Percentiles rank a stretch among this genome's conserved stretches.
phyloP scores from a whole-genome alignment of 345 rosid species.

The Citropsis articulata region DNA sequence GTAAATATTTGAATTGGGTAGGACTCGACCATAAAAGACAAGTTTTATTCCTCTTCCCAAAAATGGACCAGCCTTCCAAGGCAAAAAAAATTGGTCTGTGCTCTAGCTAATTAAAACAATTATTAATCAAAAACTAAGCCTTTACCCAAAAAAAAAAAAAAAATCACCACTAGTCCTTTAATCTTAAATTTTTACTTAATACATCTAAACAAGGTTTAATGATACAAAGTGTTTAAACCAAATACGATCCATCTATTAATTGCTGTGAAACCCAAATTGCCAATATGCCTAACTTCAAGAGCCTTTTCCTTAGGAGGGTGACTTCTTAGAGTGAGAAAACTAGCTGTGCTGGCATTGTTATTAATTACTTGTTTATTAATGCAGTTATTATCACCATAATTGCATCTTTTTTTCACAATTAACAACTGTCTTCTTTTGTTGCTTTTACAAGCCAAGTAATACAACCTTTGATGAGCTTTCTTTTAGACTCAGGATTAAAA shows the following conservation, averaged over 20 bases:
- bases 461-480: not conserved
- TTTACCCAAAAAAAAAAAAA: not conserved
- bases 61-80: not conserved
- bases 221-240: not conserved
- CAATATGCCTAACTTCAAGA: not conserved
- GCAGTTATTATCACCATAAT: not conserved
- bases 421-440: not conserved
- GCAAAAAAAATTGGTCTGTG: not conserved
- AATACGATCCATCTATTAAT: too few relatives aligned
- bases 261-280: not conserved
- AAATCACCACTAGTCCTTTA: not conserved
- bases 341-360: not conserved
- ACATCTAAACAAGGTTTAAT: not conserved
- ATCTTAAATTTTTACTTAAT: not conserved
- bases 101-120: too few relatives aligned
- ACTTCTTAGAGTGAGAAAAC: not conserved
- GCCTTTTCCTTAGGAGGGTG: not conserved
- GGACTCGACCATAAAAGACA: not conserved
- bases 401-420: not conserved
- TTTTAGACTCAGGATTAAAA: constrained; percentile 8
- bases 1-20: not conserved
- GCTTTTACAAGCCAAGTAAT: not conserved
- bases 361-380: not conserved
- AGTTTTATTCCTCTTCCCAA: not conserved
- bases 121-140: not conserved